These are phyloP conservation scores for Cercis canadensis DNA, from an alignment of 306 rosid species.

Conservation along the genomic window DNA sequence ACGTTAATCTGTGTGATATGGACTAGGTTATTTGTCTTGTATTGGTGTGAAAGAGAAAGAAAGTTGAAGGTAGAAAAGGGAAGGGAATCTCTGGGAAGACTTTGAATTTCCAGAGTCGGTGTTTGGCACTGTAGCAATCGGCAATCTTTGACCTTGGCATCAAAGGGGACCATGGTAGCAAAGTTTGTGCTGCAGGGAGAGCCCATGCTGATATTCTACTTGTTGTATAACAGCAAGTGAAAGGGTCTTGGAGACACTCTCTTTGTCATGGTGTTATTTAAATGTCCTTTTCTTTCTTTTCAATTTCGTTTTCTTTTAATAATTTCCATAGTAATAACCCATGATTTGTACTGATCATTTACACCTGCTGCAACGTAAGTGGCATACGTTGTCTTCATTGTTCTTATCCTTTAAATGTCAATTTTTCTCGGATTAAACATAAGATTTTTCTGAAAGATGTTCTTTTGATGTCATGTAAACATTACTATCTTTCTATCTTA, in stretches of 20 bases:
- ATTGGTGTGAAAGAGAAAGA: conserved; percentile 29
- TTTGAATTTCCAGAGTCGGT: conserved; percentile 34
- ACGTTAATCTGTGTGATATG: conserved; percentile 28
- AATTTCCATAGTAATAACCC: neutral
- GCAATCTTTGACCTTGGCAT: conserved; percentile 50
- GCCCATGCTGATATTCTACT: conserved; percentile 33
- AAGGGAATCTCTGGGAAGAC: conserved; percentile 34
- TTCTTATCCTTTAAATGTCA: conserved; percentile 1
- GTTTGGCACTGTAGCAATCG: conserved; percentile 36
- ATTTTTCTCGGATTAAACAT: too few relatives aligned
- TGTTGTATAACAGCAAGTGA: neutral
- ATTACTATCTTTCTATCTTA: too few relatives aligned
- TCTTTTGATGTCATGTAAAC: too few relatives aligned
- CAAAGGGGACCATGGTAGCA: conserved; percentile 33
- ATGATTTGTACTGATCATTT: conserved; percentile 36
- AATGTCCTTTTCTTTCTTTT: conserved; percentile 40
- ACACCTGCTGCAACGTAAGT: conserved; percentile 18
- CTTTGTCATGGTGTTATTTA: conserved; percentile 19
- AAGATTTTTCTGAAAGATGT: too few relatives aligned
- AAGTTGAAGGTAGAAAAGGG: conserved; percentile 24
- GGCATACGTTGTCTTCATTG: conserved; percentile 18
- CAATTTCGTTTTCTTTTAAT: conserved; percentile 22
- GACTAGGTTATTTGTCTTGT: conserved; percentile 13
- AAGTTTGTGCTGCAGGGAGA: conserved; percentile 13
- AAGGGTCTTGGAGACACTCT: conserved; percentile 18